These are phyloP conservation scores for Suhomyces ambrosiae DNA, from an alignment of 1,139 yeast species.

Conservation along the genomic window DNA sequence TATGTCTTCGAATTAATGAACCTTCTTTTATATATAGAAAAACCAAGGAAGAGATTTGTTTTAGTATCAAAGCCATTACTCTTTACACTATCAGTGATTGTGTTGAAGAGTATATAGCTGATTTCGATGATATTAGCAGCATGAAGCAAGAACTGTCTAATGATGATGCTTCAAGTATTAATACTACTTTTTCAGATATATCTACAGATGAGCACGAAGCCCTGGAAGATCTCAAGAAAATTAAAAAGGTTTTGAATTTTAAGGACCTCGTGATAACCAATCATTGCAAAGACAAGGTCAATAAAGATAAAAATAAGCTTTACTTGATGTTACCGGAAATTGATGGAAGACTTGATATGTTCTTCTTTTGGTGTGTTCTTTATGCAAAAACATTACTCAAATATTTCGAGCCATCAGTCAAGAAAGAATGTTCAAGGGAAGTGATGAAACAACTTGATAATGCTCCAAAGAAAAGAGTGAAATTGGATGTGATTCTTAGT, in stretches of 20 bases:
- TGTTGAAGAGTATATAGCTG: conserved; percentile 37
- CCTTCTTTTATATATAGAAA: conserved; percentile 27
- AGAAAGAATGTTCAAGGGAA: conserved; percentile 30
- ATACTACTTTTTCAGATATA: conserved; percentile 26
- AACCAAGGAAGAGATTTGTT: conserved; percentile 23
- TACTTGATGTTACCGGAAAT: conserved; percentile 36
- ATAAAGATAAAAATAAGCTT: conserved; percentile 31
- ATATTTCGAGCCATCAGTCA: conserved; percentile 39
- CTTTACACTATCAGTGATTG: conserved; percentile 46
- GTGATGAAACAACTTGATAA: conserved; percentile 30
- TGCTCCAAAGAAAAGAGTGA: conserved; percentile 22
- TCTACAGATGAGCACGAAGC: conserved; percentile 17
- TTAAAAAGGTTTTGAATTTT: conserved; percentile 38
- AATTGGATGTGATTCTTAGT: conserved; percentile 39
- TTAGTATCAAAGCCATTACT: conserved; percentile 27
- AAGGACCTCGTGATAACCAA: conserved; percentile 33
- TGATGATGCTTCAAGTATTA: conserved; percentile 41
- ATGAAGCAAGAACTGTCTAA: conserved; percentile 18
- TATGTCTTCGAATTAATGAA: conserved; percentile 32
- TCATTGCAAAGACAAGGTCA: conserved; percentile 16
- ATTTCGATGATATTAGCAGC: conserved; percentile 33
- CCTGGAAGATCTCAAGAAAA: conserved; percentile 24
- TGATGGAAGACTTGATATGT: conserved; percentile 45
- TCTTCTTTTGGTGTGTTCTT: conserved; percentile 46
- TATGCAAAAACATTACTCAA: conserved; percentile 43